A percentile compares a stretch with the other conserved stretches of the same genome.
Conservation (phyloP, 768 basidiomycete species). For the Jaapia argillacea region DNA sequence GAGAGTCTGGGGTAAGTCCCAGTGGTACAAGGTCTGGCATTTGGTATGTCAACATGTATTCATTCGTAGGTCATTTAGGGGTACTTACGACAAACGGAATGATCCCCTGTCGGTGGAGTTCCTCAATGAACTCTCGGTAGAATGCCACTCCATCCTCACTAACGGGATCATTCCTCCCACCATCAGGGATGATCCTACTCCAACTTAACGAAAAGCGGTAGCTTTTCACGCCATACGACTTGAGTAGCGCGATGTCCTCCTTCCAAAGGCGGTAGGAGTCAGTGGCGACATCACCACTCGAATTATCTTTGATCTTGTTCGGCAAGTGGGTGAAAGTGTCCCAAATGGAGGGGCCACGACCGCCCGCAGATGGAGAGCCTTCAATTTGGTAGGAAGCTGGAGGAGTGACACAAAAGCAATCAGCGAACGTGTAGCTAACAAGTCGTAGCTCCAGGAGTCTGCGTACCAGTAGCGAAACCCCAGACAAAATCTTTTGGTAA, state of each 20-base stretch:
- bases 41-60: neutral
- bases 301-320: slow-evolving; percentile 33
- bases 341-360: slow-evolving; percentile 35
- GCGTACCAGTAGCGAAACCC: neutral
- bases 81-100: slow-evolving; percentile 30
- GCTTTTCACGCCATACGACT: slow-evolving; percentile 33
- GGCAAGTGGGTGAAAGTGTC: slow-evolving; percentile 34
- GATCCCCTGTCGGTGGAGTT: slow-evolving; percentile 33
- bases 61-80: neutral
- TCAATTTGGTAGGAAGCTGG: slow-evolving; percentile 40
- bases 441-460: neutral
- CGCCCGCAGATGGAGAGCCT: slow-evolving; percentile 28
- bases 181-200: slow-evolving; percentile 42
- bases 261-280: slow-evolving; percentile 34
- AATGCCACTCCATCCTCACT: slow-evolving; percentile 35
- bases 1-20: slow-evolving; percentile 43
- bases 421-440: neutral
- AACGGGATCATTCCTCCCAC: slow-evolving; percentile 34
- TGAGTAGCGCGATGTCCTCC: slow-evolving; percentile 35
- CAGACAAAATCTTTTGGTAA: neutral
- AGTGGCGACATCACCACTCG: slow-evolving; percentile 34
- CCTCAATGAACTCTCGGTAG: slow-evolving; percentile 35
- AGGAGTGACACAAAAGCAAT: neutral
- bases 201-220: slow-evolving; percentile 46
- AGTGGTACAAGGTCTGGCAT: slow-evolving; percentile 37